A percentile compares a stretch with the other conserved stretches of the same genome.
Evolutionary conservation across 768 basidiomycete species (phyloP).

Genomic region (Lactarius sanguifluus): DNA sequence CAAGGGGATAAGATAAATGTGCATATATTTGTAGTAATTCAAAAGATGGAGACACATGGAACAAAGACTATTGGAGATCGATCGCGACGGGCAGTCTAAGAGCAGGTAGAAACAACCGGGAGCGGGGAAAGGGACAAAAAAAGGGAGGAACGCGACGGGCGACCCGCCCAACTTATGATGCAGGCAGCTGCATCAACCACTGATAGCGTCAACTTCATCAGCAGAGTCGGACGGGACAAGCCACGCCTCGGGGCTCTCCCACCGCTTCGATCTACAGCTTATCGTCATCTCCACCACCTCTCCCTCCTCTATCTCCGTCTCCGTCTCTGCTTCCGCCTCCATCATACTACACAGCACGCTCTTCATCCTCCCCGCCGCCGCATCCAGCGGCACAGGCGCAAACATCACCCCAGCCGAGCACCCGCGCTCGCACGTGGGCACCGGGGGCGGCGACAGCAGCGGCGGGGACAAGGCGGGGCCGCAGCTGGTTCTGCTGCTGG

Average conservation of each 20-base stretch:
- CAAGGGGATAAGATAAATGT: neutral
- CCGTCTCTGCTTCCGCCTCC: neutral
- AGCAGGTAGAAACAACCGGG: neutral
- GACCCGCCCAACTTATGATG: neutral
- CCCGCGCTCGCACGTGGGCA: too few species aligned
- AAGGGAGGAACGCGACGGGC: neutral
- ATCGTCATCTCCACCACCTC: neutral
- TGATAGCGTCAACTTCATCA: neutral
- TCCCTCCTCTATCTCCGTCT: neutral
- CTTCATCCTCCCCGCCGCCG: neutral
- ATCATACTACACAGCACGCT: neutral
- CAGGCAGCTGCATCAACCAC: neutral
- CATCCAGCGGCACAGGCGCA: neutral
- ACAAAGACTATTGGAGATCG: neutral
- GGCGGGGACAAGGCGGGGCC: neutral
- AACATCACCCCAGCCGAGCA: neutral
- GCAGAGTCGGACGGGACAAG: conserved; percentile 21
- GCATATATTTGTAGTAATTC: neutral
- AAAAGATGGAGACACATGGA: neutral
- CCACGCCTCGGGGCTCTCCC: conserved; percentile 26
- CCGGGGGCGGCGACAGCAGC: neutral
- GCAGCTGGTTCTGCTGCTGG: neutral
- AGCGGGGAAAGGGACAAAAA: neutral
- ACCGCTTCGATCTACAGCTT: neutral
- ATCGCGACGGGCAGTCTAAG: neutral